Conservation (phyloP, 2,329 filamentous ascomycete genomes). For the Trichoderma atroviride region DNA sequence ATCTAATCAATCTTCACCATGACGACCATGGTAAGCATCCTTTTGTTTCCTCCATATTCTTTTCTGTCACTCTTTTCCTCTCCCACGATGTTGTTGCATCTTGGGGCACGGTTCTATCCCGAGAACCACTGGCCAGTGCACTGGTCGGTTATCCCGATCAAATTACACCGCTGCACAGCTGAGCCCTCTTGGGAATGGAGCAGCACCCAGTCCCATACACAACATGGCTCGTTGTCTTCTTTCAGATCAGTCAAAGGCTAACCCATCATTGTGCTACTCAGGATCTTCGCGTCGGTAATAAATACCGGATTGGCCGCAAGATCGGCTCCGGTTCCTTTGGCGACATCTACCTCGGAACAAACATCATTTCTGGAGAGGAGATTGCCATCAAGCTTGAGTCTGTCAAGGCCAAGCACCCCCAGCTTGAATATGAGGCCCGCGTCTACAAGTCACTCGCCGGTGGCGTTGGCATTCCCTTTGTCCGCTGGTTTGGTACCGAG, state of each 20-base stretch:
- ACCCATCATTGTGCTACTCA: constrained; percentile 43
- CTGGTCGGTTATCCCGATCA: neutral
- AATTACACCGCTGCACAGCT: constrained; percentile 14
- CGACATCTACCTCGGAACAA: constrained; percentile 98
- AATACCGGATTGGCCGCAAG: constrained; percentile 99
- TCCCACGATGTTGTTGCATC: neutral
- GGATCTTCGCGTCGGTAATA: constrained; percentile 99
- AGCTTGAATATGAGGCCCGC: constrained; percentile 97
- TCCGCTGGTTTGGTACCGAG: constrained; percentile 99
- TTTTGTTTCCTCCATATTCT: neutral
- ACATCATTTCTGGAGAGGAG: constrained; percentile 99
- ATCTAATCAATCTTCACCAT: constrained; percentile 40
- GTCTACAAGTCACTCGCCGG: constrained; percentile 90
- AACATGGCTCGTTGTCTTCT: neutral
- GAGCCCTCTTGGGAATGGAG: neutral
- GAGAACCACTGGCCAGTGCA: constrained; percentile 18
- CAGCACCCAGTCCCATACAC: neutral
- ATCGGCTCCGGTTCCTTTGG: constrained; percentile 97
- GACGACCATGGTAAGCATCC: constrained; percentile 55
- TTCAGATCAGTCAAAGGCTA: constrained; percentile 26
- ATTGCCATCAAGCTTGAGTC: constrained; percentile 99
- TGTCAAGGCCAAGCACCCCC: constrained; percentile 98
- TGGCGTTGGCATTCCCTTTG: constrained; percentile 96
- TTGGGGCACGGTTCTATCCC: neutral
- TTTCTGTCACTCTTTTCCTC: neutral